Conservation (phyloP, 768 basidiomycete genomes). For the Rhodosporidiobolus sp. region DNA sequence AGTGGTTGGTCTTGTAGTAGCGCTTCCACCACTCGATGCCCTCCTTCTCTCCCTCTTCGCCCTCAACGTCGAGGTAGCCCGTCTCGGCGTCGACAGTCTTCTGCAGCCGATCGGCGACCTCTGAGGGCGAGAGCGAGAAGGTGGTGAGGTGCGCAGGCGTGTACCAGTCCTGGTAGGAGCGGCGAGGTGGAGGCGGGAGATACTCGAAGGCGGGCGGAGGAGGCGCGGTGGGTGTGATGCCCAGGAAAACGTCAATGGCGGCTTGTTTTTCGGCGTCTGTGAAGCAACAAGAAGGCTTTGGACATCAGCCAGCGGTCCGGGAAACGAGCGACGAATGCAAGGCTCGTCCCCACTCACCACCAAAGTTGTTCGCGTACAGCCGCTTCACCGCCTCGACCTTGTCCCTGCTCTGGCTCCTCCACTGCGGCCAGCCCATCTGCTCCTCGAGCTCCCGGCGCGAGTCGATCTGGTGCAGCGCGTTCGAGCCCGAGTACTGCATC, state of each 20-base stretch:
- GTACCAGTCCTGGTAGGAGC: conserved; percentile 84
- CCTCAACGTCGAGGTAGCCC: no score
- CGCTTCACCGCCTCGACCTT: conserved; percentile 91
- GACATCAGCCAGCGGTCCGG: not conserved
- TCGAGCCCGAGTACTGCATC: conserved; percentile 93
- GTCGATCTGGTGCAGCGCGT: conserved; percentile 91
- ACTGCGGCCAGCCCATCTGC: conserved; percentile 55
- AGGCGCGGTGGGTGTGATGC: conserved; percentile 48
- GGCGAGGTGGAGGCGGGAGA: conserved; percentile 54
- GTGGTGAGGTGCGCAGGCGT: conserved; percentile 48
- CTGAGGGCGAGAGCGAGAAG: conserved; percentile 60
- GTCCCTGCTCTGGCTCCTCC: conserved; percentile 95
- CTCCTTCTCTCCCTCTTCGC: conserved; percentile 7
- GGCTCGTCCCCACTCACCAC: conserved; percentile 56
- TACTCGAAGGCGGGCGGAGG: conserved; percentile 12
- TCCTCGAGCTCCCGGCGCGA: conserved; percentile 68
- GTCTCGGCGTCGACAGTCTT: conserved; percentile 60
- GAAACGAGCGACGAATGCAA: not conserved
- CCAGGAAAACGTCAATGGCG: conserved; percentile 95
- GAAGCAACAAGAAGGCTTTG: not conserved
- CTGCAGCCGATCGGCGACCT: conserved; percentile 62
- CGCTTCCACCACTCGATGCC: conserved; percentile 67
- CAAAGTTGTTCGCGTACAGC: conserved; percentile 89
- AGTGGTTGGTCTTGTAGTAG: conserved; percentile 79
- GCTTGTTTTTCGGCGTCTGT: conserved; percentile 93